phyloP scores from a whole-genome alignment of 352 stramenopile species.

The Phytopythium aichiense region DNA sequence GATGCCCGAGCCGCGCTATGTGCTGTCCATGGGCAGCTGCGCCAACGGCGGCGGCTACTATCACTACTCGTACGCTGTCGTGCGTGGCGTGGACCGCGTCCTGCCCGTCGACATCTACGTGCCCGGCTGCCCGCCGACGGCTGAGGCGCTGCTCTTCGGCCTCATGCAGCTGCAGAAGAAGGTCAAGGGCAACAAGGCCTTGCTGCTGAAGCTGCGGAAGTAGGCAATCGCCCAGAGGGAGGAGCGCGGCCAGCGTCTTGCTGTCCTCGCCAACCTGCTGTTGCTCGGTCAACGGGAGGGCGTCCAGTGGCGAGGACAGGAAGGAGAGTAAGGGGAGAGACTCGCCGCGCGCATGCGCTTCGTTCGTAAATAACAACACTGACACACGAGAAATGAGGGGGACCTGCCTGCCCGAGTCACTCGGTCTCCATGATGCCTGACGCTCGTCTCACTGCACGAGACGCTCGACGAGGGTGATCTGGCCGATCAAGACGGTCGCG shows the following conservation, averaged over 20 bases:
- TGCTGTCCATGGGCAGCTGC: slow-evolving; percentile 98
- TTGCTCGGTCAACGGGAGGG: background rate
- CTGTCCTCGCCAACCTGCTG: background rate
- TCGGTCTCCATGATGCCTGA: background rate
- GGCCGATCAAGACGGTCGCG: slow-evolving; percentile 13
- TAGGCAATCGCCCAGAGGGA: slow-evolving; percentile 44
- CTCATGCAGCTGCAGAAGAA: slow-evolving; percentile 99
- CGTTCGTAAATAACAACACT: slow-evolving; percentile 2
- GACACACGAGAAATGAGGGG: background rate
- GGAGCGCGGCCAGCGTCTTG: background rate
- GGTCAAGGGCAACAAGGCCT: slow-evolving; percentile 97
- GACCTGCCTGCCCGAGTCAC: background rate
- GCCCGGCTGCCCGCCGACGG: slow-evolving; percentile 98
- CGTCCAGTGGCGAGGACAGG: background rate
- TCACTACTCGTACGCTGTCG: slow-evolving; percentile 97
- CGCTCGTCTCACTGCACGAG: background rate
- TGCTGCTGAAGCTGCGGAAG: slow-evolving; percentile 96
- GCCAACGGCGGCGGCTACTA: slow-evolving; percentile 95
- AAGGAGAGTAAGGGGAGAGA: background rate
- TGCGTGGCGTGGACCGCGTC: slow-evolving; percentile 96
- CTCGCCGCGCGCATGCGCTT: background rate
- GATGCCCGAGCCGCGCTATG: slow-evolving; percentile 98
- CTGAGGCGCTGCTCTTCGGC: slow-evolving; percentile 97
- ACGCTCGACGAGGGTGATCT: slow-evolving; percentile 14
- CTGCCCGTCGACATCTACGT: slow-evolving; percentile 99